Base-by-base conservation (phyloP, 352 stramenopile species). In the Phytopythium aichiense region DNA sequence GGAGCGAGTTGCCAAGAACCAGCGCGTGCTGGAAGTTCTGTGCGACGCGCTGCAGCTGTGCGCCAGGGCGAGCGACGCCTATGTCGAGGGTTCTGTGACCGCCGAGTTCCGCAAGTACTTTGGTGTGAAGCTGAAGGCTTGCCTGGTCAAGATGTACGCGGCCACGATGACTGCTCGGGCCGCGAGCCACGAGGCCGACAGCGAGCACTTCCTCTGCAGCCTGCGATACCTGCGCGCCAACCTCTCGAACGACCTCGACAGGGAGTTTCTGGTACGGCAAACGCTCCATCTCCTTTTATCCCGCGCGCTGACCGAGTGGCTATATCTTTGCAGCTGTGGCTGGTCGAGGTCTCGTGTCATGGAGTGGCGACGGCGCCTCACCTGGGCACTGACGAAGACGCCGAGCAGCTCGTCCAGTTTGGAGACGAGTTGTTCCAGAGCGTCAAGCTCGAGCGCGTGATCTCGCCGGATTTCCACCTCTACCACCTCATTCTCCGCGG, bases 321-420 rank as follows among this genome's bases (percentile, higher is more conserved):
- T 37, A 25, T 33, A 3, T 58, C 55, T 38, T 8, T 63, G 43
- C 11, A 92, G 84, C 62, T 86, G 28, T 92, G 84, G 84, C 58
- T 92, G 9, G 67, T 89, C 23, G 79, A 88, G 51, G 54, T 88
- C 37, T 80, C 76, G 8, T 89, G 71, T 45, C 84, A 91, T 28
- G 73, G 74, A 13, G 69, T 73, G 6, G 76, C 77, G 1, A 79
- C 68, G n/a, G 81, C 79, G 2, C 71, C 77, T 45, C 63, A 76
- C 9, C 67, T 71, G 25, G 48, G 56, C 28, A 60, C 31, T 4
- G 61, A 52, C 9, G 50, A 25, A 22, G 80, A 83, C n/a, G 69
- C 71, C 23, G 20, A 33, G 1, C 69, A 78, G 30, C 58, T 81
- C 18, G 65, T 90, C 28, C 55, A 70, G 15, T 79, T 84, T 61